phyloP scores from a whole-genome alignment of 441 rosid genomes.

The Corymbia calophylla region DNA sequence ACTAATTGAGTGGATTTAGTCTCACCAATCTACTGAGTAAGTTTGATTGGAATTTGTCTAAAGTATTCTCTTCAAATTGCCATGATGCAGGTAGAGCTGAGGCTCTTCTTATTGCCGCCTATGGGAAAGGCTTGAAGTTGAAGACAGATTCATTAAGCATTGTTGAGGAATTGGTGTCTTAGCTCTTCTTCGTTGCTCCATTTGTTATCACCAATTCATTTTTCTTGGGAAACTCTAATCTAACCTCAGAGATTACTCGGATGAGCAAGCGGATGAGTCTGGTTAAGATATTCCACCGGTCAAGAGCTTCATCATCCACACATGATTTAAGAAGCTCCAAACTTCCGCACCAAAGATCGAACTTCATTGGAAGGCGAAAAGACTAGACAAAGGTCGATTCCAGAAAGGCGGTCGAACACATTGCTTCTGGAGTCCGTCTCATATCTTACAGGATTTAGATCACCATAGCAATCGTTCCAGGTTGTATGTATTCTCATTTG shows the following conservation, averaged over 20 bases:
- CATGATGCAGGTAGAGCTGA: constrained; percentile 70
- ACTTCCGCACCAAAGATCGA: not conserved
- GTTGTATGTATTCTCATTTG: not conserved
- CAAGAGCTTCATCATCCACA: not conserved
- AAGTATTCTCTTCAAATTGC: not conserved
- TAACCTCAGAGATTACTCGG: not conserved
- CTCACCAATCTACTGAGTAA: not conserved
- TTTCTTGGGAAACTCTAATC: not conserved
- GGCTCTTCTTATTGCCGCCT: constrained; percentile 73
- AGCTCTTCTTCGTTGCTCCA: not conserved
- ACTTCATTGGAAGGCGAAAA: not conserved
- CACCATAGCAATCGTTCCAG: not conserved
- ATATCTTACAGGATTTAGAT: not conserved
- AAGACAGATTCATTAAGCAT: constrained; percentile 8
- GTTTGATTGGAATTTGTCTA: not conserved
- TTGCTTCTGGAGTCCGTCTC: not conserved
- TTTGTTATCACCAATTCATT: not conserved
- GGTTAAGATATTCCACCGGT: not conserved
- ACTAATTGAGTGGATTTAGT: not conserved
- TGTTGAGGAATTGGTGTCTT: constrained; percentile 6
- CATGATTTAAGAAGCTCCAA: not conserved
- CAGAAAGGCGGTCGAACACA: not conserved
- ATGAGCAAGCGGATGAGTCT: not conserved
- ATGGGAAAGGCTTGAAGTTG: constrained; percentile 49
- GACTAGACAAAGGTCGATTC: not conserved